These are phyloP conservation scores for Podila verticillata DNA, from an alignment of 192 early-diverging fungal genomes.

Conservation along the genomic window DNA sequence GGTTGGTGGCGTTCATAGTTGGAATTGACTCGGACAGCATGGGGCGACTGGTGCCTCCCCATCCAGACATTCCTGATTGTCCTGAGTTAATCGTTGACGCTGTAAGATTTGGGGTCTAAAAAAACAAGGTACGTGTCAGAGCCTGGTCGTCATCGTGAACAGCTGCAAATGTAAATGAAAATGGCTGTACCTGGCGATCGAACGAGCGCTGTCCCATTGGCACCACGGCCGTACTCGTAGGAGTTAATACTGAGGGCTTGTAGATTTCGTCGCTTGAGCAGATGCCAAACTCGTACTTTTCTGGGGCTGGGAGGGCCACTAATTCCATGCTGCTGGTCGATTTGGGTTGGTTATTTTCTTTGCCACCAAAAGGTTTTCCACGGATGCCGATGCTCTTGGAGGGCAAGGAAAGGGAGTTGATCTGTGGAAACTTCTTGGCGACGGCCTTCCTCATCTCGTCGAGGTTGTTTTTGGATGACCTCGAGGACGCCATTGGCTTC, in stretches of 20 bases:
- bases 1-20: neutral
- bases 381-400: neutral
- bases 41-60: conserved; percentile 33
- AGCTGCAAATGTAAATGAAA: neutral
- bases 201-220: neutral
- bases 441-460: conserved; percentile 30
- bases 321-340: conserved; percentile 14
- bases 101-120: neutral
- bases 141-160: too few relatives aligned
- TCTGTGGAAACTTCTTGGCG: conserved; percentile 31
- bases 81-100: neutral
- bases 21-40: conserved; percentile 13
- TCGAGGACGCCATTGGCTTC: conserved; percentile 24
- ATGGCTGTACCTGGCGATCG: neutral
- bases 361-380: neutral
- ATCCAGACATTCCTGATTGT: conserved; percentile 6
- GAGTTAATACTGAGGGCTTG: neutral
- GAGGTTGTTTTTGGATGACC: conserved; percentile 36
- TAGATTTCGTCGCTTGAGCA: conserved; percentile 23
- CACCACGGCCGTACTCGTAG: neutral
- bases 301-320: conserved; percentile 22
- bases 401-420: conserved; percentile 14
- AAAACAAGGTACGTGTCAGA: too few relatives aligned
- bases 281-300: conserved; percentile 22
- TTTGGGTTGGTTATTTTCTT: conserved; percentile 22